These are phyloP conservation scores for Colletotrichum sansevieriae DNA, from an alignment of 2,329 filamentous ascomycete species.

Conservation along the genomic window DNA sequence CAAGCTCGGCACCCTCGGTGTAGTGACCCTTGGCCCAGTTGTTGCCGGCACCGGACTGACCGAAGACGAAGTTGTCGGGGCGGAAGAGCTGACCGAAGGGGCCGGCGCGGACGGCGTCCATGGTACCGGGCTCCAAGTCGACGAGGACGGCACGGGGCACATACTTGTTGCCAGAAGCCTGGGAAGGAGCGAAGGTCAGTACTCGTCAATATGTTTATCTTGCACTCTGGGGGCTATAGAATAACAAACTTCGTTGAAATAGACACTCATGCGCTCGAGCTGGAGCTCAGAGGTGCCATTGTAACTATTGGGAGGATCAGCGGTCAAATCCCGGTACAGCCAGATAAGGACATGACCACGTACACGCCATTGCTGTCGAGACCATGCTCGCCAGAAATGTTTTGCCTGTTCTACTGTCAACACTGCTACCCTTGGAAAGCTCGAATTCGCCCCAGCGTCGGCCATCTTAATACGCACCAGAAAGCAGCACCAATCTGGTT, in stretches of 20 bases:
- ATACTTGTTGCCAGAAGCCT: conserved; percentile 99
- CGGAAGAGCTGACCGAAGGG: conserved; percentile 99
- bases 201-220: conserved; percentile 28
- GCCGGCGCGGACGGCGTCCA: conserved; percentile 98
- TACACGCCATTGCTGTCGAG: conserved; percentile 98
- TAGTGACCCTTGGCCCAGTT: conserved; percentile 99
- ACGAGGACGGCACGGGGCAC: conserved; percentile 99
- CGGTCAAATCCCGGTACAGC: conserved; percentile 32
- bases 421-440: conserved; percentile 33
- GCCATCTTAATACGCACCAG: conserved; percentile 72
- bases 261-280: conserved; percentile 99
- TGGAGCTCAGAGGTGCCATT: conserved; percentile 98
- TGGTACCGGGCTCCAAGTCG: conserved; percentile 99
- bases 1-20: conserved; percentile 98
- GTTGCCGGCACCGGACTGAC: conserved; percentile 99
- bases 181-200: conserved; percentile 39
- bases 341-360: conserved; percentile 55
- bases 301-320: conserved; percentile 73
- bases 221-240: conserved; percentile 9
- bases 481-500: conserved; percentile 99
- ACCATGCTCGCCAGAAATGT: conserved; percentile 91
- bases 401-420: conserved; percentile 72
- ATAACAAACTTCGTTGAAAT: conserved; percentile 82
- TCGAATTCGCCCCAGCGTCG: conserved; percentile 32
- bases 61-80: conserved; percentile 99